Evolutionary conservation across 2,329 filamentous ascomycete genomes (phyloP).

Genomic region (Pyricularia pennisetigena): DNA sequence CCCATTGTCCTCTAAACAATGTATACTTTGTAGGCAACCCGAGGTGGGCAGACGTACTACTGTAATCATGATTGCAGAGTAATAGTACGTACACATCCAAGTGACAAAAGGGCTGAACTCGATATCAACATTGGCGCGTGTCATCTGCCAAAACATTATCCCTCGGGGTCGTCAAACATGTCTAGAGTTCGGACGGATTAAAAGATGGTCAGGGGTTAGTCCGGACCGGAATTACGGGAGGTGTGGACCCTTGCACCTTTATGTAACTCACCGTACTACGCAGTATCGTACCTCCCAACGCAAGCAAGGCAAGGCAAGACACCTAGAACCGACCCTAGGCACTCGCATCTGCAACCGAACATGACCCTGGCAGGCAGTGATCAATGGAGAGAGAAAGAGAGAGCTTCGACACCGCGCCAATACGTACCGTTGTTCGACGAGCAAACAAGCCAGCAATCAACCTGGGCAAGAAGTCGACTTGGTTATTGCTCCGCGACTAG

Average conservation of each 20-base stretch:
- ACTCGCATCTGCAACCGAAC: not conserved
- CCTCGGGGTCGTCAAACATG: not conserved
- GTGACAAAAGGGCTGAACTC: not conserved
- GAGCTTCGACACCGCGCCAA: not conserved
- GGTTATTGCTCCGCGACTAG: not conserved
- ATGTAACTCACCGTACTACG: not conserved
- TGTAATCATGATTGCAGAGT: not conserved
- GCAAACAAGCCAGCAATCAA: not conserved
- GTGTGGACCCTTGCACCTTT: not conserved
- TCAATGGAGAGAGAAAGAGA: not conserved
- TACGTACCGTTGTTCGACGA: not conserved
- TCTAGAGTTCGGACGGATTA: not conserved
- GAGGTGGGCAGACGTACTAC: no score
- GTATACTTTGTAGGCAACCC: no score
- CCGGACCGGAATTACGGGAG: not conserved
- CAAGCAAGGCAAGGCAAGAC: not conserved
- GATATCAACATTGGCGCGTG: not conserved
- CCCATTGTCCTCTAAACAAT: not conserved
- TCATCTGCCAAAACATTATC: not conserved
- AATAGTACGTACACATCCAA: not conserved
- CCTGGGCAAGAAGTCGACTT: not conserved
- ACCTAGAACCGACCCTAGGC: not conserved
- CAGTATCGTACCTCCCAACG: not conserved
- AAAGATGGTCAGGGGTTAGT: not conserved
- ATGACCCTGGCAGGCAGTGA: not conserved